Evolutionary conservation across 805 yeast genomes (phyloP).

Genomic region (Komagataella pastoris): DNA sequence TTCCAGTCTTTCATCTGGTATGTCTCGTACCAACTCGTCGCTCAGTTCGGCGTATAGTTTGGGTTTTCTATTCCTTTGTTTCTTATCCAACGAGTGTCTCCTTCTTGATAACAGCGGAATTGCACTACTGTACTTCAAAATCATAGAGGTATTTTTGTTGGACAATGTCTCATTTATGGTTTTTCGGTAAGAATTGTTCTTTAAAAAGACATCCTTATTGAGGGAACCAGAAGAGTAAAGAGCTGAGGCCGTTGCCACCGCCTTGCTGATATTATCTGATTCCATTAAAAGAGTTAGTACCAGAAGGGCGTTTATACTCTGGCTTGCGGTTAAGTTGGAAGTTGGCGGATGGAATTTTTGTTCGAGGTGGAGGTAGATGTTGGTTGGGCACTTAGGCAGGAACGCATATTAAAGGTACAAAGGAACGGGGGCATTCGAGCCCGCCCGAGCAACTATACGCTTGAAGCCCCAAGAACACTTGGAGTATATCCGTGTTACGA

Average conservation of each 20-base stretch:
- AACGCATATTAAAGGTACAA: background rate
- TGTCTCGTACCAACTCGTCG: constrained; percentile 43
- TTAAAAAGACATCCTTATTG: constrained; percentile 8
- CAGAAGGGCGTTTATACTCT: background rate
- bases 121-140: constrained; percentile 9
- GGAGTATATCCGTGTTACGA: background rate
- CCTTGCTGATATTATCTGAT: constrained; percentile 19
- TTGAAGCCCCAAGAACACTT: background rate
- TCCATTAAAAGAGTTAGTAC: background rate
- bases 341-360: background rate
- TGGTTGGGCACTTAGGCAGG: background rate
- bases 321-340: background rate
- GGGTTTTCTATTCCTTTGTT: constrained; percentile 1
- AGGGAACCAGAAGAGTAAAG: constrained; percentile 19
- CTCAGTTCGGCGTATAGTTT: constrained; percentile 41
- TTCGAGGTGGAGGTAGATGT: background rate
- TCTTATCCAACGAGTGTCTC: constrained; percentile 4
- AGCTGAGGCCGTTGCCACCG: constrained; percentile 42
- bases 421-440: background rate
- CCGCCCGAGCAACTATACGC: background rate
- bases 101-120: constrained; percentile 6
- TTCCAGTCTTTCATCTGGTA: constrained; percentile 23
- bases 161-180: constrained; percentile 31
- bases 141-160: constrained; percentile 14
- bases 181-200: constrained; percentile 22